Evolutionary conservation across 495 filamentous ascomycete species (phyloP).

Genomic region (Aspergillus sclerotiicarbonarius): DNA sequence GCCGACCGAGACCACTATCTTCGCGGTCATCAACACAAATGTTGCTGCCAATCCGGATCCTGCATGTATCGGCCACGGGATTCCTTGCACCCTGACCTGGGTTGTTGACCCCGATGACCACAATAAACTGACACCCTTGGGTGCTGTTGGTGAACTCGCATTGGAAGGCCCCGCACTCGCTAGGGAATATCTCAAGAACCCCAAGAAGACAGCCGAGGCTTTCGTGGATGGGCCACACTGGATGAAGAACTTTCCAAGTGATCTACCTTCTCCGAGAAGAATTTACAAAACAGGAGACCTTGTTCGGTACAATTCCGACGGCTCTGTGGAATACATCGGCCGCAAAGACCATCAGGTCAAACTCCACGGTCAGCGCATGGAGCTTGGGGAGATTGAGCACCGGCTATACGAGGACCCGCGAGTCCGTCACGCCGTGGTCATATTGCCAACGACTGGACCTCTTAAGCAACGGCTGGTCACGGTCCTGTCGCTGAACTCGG

Average conservation of each 20-base stretch:
- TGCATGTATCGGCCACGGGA: constrained; percentile 48
- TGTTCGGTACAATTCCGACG: constrained; percentile 52
- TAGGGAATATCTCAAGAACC: constrained; percentile 53
- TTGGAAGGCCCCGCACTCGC: constrained; percentile 50
- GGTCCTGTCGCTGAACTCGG: constrained; percentile 38
- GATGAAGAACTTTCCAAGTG: constrained; percentile 25
- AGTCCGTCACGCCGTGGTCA: constrained; percentile 47
- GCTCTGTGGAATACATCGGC: constrained; percentile 52
- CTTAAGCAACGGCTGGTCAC: constrained; percentile 42
- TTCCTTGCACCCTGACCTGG: constrained; percentile 50
- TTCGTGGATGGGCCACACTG: constrained; percentile 45
- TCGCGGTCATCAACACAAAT: constrained; percentile 35
- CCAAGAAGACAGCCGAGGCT: constrained; percentile 46
- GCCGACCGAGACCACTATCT: constrained; percentile 52
- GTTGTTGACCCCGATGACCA: constrained; percentile 52
- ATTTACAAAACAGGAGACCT: constrained; percentile 54
- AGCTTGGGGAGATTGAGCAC: constrained; percentile 54
- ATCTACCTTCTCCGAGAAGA: constrained; percentile 25
- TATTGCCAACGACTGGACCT: constrained; percentile 41
- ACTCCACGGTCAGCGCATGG: constrained; percentile 65
- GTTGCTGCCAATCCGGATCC: constrained; percentile 34
- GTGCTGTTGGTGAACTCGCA: constrained; percentile 53
- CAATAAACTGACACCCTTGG: constrained; percentile 47
- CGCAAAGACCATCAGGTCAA: constrained; percentile 68
- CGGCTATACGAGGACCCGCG: constrained; percentile 31